Percentiles rank a stretch among this genome's conserved stretches.
These are phyloP conservation scores for Pythium oligandrum DNA, from an alignment of 352 stramenopile genomes.

Conservation along the genomic window DNA sequence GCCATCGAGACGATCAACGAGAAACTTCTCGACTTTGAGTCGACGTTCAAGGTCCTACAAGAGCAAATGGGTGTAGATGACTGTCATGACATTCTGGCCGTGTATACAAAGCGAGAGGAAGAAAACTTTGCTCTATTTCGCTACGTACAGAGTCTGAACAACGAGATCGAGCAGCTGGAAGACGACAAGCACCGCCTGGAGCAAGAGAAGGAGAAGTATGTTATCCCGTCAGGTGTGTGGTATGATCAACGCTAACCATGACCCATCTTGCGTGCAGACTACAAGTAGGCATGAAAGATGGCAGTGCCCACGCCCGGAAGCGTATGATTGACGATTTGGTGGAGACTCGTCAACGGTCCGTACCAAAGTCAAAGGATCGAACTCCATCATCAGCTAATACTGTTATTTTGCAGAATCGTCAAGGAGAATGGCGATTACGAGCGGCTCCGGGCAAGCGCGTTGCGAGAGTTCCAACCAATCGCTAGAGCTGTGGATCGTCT, in stretches of 20 bases:
- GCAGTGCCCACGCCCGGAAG: conserved; percentile 58
- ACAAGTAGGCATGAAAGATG: conserved; percentile 58
- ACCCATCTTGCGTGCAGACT: conserved; percentile 19
- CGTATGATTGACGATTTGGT: conserved; percentile 71
- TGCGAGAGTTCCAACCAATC: conserved; percentile 68
- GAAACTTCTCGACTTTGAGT: conserved; percentile 70
- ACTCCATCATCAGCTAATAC: too few relatives aligned
- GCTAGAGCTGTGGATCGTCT: conserved; percentile 64
- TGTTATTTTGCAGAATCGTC: conserved; percentile 36
- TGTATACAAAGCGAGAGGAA: conserved; percentile 71
- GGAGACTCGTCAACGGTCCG: conserved; percentile 62
- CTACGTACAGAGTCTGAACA: conserved; percentile 77
- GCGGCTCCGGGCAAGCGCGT: conserved; percentile 45
- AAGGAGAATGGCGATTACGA: conserved; percentile 77
- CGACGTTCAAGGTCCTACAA: conserved; percentile 53
- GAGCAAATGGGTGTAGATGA: conserved; percentile 61
- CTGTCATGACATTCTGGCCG: conserved; percentile 49
- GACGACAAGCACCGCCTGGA: conserved; percentile 65
- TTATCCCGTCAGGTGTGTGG: neutral
- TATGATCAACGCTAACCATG: neutral
- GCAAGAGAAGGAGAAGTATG: conserved; percentile 53
- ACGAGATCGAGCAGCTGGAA: conserved; percentile 77
- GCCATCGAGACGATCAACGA: conserved; percentile 66
- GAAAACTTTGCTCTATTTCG: conserved; percentile 79
- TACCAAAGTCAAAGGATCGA: neutral